Evolutionary conservation across 306 rosid species (phyloP).

Genomic region (Gastrolobium villosum): DNA sequence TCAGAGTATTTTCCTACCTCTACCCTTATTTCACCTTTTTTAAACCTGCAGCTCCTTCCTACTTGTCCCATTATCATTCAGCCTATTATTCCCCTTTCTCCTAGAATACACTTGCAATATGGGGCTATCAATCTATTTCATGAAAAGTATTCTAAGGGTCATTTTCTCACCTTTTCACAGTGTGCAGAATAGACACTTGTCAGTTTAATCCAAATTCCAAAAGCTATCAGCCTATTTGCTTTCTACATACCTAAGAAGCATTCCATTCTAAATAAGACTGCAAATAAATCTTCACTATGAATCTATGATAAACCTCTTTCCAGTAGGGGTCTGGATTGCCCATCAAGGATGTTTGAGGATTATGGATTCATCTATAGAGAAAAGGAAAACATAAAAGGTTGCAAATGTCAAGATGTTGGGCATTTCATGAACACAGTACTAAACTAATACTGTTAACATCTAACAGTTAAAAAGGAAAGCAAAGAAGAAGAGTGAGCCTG

Average conservation of each 20-base stretch:
- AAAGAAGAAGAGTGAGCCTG: too few relatives aligned
- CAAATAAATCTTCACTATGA: neutral
- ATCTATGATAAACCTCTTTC: neutral
- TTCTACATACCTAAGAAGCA: neutral
- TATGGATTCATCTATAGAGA: neutral
- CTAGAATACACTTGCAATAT: too few relatives aligned
- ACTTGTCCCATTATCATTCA: too few relatives aligned
- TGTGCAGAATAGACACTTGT: neutral
- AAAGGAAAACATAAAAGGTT: neutral
- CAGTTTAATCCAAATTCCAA: neutral
- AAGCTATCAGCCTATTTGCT: neutral
- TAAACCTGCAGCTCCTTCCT: too few relatives aligned
- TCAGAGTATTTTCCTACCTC: too few relatives aligned
- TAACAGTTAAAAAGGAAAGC: neutral
- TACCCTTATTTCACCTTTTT: too few relatives aligned
- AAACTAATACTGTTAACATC: slow-evolving; percentile 25
- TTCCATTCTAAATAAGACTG: neutral
- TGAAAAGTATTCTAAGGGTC: slow-evolving; percentile 21
- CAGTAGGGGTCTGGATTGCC: neutral
- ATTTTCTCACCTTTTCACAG: neutral
- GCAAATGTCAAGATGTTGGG: too few relatives aligned
- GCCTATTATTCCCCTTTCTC: too few relatives aligned
- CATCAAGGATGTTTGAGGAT: neutral
- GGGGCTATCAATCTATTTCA: too few relatives aligned
- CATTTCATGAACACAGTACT: neutral